These are phyloP conservation scores for Phytophthora citricola DNA, from an alignment of 352 stramenopile genomes.

Conservation along the genomic window DNA sequence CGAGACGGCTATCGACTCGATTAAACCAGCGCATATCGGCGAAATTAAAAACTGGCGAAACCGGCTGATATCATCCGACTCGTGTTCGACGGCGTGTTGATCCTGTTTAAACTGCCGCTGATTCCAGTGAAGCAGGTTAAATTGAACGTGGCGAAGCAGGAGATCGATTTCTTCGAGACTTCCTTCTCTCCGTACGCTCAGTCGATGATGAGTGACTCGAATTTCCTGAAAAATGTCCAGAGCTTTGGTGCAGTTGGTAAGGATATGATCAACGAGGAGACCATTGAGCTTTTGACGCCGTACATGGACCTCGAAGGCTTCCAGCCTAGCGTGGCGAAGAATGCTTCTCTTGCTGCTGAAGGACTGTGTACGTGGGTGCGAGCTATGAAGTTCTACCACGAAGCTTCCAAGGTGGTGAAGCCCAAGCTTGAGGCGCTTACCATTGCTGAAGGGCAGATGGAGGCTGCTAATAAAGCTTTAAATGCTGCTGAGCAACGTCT, in stretches of 20 bases:
- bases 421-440: slow-evolving; percentile 97
- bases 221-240: slow-evolving; percentile 97
- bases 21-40: slow-evolving; percentile 97
- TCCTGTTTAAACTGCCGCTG: slow-evolving; percentile 96
- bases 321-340: slow-evolving; percentile 95
- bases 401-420: slow-evolving; percentile 99
- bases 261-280: slow-evolving; percentile 99
- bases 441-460: slow-evolving; percentile 97
- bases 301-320: slow-evolving; percentile 99
- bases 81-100: slow-evolving; percentile 98
- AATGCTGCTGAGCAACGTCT: slow-evolving; percentile 93
- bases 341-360: slow-evolving; percentile 95
- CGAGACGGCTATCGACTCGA: slow-evolving; percentile 97
- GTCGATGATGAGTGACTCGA: slow-evolving; percentile 96
- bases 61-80: slow-evolving; percentile 98
- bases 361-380: slow-evolving; percentile 97
- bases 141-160: slow-evolving; percentile 96
- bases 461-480: slow-evolving; percentile 96
- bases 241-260: slow-evolving; percentile 96
- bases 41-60: slow-evolving; percentile 99
- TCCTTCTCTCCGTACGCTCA: slow-evolving; percentile 96
- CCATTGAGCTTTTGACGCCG: slow-evolving; percentile 96
- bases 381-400: slow-evolving; percentile 99
- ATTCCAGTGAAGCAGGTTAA: slow-evolving; percentile 93
- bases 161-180: slow-evolving; percentile 97